These are phyloP conservation scores for Halenospora varia DNA, from an alignment of 495 filamentous ascomycete genomes.

Conservation along the genomic window DNA sequence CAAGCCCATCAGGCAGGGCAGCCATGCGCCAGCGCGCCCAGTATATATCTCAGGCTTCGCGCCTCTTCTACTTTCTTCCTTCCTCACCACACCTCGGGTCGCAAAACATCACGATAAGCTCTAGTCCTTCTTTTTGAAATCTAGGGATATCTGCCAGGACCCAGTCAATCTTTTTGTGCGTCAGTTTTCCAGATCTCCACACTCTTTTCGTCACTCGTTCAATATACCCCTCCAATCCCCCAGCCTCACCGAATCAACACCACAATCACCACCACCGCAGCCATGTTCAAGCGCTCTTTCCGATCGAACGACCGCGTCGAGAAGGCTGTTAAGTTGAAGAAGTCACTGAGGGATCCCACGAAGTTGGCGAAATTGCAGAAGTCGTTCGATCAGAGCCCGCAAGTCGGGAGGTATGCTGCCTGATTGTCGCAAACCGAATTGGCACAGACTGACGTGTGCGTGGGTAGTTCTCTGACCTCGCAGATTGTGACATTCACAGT, in stretches of 20 bases:
- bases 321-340: constrained; percentile 64
- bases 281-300: constrained; percentile 70
- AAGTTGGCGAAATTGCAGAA: constrained; percentile 59
- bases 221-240: constrained; percentile 17
- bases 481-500: constrained; percentile 82
- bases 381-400: constrained; percentile 25
- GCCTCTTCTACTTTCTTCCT: constrained; percentile 15
- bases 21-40: background rate
- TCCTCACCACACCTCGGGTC: constrained; percentile 30
- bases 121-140: constrained; percentile 27
- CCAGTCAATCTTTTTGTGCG: constrained; percentile 30
- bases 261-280: constrained; percentile 28
- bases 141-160: constrained; percentile 29
- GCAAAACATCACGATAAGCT: constrained; percentile 28
- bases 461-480: constrained; percentile 40
- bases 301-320: constrained; percentile 57
- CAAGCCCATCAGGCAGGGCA: background rate
- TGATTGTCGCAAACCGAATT: constrained; percentile 11
- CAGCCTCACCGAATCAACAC: constrained; percentile 2
- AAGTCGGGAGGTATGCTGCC: constrained; percentile 21
- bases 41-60: constrained; percentile 5
- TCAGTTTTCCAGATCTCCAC: constrained; percentile 20
- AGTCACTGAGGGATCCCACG: constrained; percentile 54
- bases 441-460: background rate
- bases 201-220: constrained; percentile 29